These are phyloP conservation scores for Hysterium pulicare DNA, from an alignment of 2,329 filamentous ascomycete genomes.

Conservation along the genomic window DNA sequence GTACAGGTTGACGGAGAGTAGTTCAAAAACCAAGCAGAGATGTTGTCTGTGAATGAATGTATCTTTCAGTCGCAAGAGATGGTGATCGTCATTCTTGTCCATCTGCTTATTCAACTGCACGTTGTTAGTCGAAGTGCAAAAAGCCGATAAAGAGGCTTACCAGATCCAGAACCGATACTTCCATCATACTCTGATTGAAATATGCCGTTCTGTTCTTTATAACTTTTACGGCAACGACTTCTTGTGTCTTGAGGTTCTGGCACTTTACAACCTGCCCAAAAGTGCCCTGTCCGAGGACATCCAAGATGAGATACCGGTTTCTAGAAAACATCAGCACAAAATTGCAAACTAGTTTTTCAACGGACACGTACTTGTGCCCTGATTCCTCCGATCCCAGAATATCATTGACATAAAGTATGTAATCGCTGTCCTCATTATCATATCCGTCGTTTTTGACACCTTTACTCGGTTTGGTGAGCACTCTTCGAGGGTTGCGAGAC, in stretches of 20 bases:
- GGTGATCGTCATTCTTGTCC: slow-evolving; percentile 98
- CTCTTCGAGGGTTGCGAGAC: slow-evolving; percentile 88
- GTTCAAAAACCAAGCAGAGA: slow-evolving; percentile 92
- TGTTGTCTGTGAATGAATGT: slow-evolving; percentile 98
- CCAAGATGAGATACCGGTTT: slow-evolving; percentile 94
- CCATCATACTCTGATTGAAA: slow-evolving; percentile 99
- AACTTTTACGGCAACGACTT: slow-evolving; percentile 97
- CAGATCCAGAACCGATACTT: slow-evolving; percentile 94
- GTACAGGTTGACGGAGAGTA: slow-evolving; percentile 95
- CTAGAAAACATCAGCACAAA: slow-evolving; percentile 45
- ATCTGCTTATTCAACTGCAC: slow-evolving; percentile 89
- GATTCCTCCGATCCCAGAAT: slow-evolving; percentile 97
- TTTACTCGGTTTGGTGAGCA: slow-evolving; percentile 97
- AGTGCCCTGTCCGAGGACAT: slow-evolving; percentile 94
- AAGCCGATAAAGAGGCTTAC: slow-evolving; percentile 48
- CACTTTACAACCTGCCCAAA: slow-evolving; percentile 99
- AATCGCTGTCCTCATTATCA: slow-evolving; percentile 98
- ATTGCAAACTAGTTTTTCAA: too few species aligned
- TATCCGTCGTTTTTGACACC: slow-evolving; percentile 98
- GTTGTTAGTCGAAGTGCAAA: slow-evolving; percentile 16
- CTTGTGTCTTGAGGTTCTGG: slow-evolving; percentile 96
- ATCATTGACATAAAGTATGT: slow-evolving; percentile 98
- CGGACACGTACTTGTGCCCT: slow-evolving; percentile 77
- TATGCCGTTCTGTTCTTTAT: slow-evolving; percentile 99
- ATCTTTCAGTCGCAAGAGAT: slow-evolving; percentile 89